phyloP scores from a whole-genome alignment of 208 protist species.

The Trypanosoma rangeli region DNA sequence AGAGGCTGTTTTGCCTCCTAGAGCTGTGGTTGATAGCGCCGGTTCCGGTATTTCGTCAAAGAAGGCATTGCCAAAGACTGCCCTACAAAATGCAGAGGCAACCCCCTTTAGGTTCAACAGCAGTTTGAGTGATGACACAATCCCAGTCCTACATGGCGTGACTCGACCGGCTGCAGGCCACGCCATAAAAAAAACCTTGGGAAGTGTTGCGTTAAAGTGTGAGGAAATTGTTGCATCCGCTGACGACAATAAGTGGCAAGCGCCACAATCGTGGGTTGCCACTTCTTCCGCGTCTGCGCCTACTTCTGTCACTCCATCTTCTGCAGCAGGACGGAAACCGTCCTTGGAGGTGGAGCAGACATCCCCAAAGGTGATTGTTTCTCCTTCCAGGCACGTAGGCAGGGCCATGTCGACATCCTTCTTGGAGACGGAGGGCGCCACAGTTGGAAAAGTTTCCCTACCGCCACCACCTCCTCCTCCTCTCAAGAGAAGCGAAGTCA shows the following conservation, averaged over 20 bases:
- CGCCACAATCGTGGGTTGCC: not conserved
- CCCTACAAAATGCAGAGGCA: not conserved
- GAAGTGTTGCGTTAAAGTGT: not conserved
- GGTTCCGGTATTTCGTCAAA: not conserved
- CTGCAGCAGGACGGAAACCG: not conserved
- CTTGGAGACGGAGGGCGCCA: constrained; percentile 22
- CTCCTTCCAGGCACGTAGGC: constrained; percentile 27
- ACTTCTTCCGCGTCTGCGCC: not conserved
- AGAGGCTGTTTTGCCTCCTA: constrained; percentile 1
- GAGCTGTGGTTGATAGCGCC: not conserved
- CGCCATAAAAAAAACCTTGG: not conserved
- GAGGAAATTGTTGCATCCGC: not conserved
- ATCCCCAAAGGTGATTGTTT: not conserved
- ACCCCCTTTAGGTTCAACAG: not conserved
- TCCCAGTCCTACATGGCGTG: not conserved
- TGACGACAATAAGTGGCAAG: not conserved
- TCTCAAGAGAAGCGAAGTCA: constrained; percentile 6
- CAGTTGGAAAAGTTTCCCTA: not conserved
- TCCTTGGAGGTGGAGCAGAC: not conserved
- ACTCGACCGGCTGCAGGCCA: not conserved
- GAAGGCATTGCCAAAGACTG: not conserved
- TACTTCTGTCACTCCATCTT: constrained; percentile 1
- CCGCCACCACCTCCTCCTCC: constrained; percentile 8
- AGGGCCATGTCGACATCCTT: constrained; percentile 49
- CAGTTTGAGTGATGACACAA: not conserved